Evolutionary conservation across 306 rosid genomes (phyloP).

Genomic region (Glycine soja): DNA sequence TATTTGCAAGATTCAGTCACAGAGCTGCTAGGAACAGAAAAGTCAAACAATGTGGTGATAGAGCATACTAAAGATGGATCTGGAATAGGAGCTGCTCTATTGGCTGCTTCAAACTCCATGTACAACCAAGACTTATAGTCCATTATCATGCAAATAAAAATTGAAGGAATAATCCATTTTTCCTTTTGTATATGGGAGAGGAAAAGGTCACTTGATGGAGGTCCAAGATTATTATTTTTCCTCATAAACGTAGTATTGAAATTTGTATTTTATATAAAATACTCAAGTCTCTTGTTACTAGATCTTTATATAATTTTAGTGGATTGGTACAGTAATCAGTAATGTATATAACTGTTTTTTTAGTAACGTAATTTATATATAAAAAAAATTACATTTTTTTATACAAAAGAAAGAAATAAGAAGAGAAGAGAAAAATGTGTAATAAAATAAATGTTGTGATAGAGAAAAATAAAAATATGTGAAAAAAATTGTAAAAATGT

Average conservation of each 20-base stretch:
- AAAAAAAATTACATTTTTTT: too few species aligned
- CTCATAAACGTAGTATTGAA: too few species aligned
- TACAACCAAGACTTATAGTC: constrained; percentile 55
- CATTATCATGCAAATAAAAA: background rate
- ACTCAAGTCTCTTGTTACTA: background rate
- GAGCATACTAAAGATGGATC: constrained; percentile 90
- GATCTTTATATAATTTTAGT: background rate
- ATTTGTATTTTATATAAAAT: constrained; percentile 4
- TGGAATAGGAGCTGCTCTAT: constrained; percentile 92
- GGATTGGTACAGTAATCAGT: too few species aligned
- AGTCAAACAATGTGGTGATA: constrained; percentile 66
- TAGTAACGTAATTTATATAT: too few species aligned
- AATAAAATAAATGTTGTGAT: too few species aligned
- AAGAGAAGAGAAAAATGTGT: too few species aligned
- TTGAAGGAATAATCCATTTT: background rate
- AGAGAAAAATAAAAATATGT: too few species aligned
- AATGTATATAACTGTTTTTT: too few species aligned
- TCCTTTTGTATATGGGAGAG: background rate
- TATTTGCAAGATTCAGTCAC: constrained; percentile 66
- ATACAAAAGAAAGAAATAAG: too few species aligned
- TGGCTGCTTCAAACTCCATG: constrained; percentile 91
- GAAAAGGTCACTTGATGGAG: background rate
- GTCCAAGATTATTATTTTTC: background rate
- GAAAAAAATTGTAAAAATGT: too few species aligned
- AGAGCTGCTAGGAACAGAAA: constrained; percentile 71